Base-by-base conservation (phyloP, 2,329 filamentous ascomycete genomes). In the Aspergillus fijiensis region DNA sequence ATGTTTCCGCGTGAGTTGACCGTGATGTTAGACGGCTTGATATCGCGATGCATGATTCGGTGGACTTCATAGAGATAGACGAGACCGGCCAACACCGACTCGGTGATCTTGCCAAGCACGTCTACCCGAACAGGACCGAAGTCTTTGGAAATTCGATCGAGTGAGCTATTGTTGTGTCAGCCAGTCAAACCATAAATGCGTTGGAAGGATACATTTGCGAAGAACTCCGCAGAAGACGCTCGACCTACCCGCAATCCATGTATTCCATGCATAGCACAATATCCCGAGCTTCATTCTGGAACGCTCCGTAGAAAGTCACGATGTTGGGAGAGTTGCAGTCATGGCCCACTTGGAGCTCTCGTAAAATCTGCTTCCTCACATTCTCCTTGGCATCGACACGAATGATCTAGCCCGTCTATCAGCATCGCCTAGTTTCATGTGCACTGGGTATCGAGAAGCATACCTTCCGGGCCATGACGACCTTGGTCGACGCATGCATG, bases 251-350 rank as follows among this genome's bases (percentile, higher is more conserved):
- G 74, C 94, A 92, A 78, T 99, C 95, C 92, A 96, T 96, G 75
- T 99, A 98, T 77, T 99, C 95, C 95, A 99, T 99, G 77, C 95
- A 99, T 89, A 99, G 94, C 69, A 98, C 96, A 60, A 99, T 96
- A 79, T 99, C 95, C 73, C 96, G 94, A 63, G 92, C 92, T 72
- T 96, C 91, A 74, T 96, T 98, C 72, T 98, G 85, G 74, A 98
- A 99, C 42, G 95, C 95, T 62, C 95, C 95, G 72, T 98, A 98
- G 77, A 97, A 99, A 57, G 90, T 96, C 62, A 99, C 95, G 71
- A 99, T 98, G 76, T 96, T 93, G 62, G 95, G 91, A 23, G 91
- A 97, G 72, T 96, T 95, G 78, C 95, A 99, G 72, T 96, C 92
- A 74, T 97, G 93, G 88, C 98, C 98, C 67, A 99, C 97, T 74